Evolutionary conservation across 1,284 basidiomycete species (phyloP), one percentile per base, ranked within the genome.

Genomic region (Leccinum pachyderme): DNA sequence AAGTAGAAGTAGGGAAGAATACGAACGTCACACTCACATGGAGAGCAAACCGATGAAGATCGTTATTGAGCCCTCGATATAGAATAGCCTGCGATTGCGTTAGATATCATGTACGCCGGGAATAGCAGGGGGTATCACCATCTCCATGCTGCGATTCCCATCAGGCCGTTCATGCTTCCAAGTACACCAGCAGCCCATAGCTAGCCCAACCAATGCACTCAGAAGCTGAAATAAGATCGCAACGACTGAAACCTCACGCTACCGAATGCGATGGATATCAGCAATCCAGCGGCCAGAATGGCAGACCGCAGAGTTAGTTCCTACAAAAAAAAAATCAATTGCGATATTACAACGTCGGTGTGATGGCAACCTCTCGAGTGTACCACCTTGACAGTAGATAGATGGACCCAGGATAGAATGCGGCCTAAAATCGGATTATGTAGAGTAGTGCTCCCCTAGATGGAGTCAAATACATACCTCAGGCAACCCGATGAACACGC

Each of bases 61-160:
- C 2, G 83, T 85, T 44, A 83, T 78, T 1, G 79, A 66, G 11
- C 83, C 84, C 24, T 48, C 47, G 32, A 48, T 48, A 15, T 48
- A 48, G n/a, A 48, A 48, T 9, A 48, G 47, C 47, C 70, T 86
- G 83, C 49, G 84, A 82, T 79, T 83, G 65, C 84, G 3, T 55
- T 31, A 53, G 46, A 33, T 15, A 22, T 44, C 18, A 25, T 31
- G 11, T 7, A 29, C 6, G 29, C 46, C 29, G 39, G 22, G n/a
- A 33, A 18, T 15, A 48, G 27, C 6, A 12, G 27, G 1, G 8
- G 5, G 25, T 63, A 74, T 47, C 54, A 82, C 84, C 84, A 88
- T 70, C 82, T 73, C 89, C 89, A 91, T 4, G 84, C 87, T 18
- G 81, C 72, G 44, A 88, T 84, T 0, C 88, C 87, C 27, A 78